phyloP scores from a whole-genome alignment of 345 rosid species.

The Moricandia moricandioides region DNA sequence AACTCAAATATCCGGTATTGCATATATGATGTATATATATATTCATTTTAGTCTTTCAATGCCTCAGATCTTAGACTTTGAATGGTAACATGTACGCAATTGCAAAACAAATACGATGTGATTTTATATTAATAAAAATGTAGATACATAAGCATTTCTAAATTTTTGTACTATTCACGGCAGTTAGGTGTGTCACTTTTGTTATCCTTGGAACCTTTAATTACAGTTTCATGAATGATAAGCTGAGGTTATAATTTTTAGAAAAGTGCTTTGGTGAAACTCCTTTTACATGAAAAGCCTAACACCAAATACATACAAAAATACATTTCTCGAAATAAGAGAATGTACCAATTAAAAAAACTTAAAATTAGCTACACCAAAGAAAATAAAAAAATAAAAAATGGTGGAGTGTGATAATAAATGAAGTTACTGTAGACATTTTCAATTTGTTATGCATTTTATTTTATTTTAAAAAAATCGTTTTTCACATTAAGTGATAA shows the following conservation, averaged over 20 bases:
- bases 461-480: neutral
- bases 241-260: neutral
- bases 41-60: neutral
- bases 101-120: too few relatives aligned
- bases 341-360: neutral
- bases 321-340: neutral
- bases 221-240: neutral
- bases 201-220: too few relatives aligned
- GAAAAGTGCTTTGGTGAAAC: neutral
- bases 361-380: slow-evolving; percentile 1
- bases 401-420: slow-evolving; percentile 40
- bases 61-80: neutral
- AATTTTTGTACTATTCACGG: too few relatives aligned
- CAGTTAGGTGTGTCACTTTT: too few relatives aligned
- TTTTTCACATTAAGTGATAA: slow-evolving; percentile 30
- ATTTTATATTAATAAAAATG: too few relatives aligned
- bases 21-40: neutral
- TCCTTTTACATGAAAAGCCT: neutral
- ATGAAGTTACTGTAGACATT: slow-evolving; percentile 39
- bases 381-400: slow-evolving; percentile 20
- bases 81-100: too few relatives aligned
- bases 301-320: neutral
- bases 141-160: too few relatives aligned
- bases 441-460: slow-evolving; percentile 22
- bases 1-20: neutral